Conservation (phyloP, 352 stramenopile species). For the Aphanomyces cochlioides region DNA sequence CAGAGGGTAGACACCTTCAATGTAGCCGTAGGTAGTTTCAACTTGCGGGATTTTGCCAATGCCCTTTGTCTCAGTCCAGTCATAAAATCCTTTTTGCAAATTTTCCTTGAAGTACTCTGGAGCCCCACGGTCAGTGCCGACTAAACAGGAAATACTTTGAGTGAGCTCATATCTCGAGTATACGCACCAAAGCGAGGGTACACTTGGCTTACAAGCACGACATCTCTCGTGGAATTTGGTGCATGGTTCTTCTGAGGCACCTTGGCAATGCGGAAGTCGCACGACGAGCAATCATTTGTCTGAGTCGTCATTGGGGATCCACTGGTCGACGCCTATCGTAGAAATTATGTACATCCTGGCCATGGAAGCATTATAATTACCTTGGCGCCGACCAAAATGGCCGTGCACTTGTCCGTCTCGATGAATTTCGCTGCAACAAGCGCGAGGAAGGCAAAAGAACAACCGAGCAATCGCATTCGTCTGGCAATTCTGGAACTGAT, state of each 20-base stretch:
- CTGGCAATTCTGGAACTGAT: too few species aligned
- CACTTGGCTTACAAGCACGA: conserved; percentile 55
- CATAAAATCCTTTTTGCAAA: conserved; percentile 63
- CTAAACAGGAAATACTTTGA: conserved; percentile 34
- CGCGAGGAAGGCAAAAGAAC: background rate
- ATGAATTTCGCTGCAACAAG: conserved; percentile 5
- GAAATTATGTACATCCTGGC: background rate
- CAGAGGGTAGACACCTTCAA: conserved; percentile 77
- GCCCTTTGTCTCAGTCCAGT: conserved; percentile 53
- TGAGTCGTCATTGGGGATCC: conserved; percentile 80
- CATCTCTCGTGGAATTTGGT: conserved; percentile 46
- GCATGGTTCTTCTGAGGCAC: conserved; percentile 59
- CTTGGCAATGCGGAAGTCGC: conserved; percentile 79
- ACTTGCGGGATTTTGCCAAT: conserved; percentile 74
- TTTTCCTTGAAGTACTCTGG: conserved; percentile 60
- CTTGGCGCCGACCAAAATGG: conserved; percentile 76
- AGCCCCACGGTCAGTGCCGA: conserved; percentile 49
- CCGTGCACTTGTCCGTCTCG: conserved; percentile 58
- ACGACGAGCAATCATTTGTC: conserved; percentile 81
- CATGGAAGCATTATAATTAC: conserved; percentile 27
- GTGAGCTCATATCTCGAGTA: background rate
- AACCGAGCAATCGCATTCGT: too few species aligned
- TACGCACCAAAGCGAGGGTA: conserved; percentile 74
- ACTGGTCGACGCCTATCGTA: conserved; percentile 54
- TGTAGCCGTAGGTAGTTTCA: conserved; percentile 66